phyloP scores from a whole-genome alignment of 371 early-diverging fungal genomes.

The Mortierella polycephala region DNA sequence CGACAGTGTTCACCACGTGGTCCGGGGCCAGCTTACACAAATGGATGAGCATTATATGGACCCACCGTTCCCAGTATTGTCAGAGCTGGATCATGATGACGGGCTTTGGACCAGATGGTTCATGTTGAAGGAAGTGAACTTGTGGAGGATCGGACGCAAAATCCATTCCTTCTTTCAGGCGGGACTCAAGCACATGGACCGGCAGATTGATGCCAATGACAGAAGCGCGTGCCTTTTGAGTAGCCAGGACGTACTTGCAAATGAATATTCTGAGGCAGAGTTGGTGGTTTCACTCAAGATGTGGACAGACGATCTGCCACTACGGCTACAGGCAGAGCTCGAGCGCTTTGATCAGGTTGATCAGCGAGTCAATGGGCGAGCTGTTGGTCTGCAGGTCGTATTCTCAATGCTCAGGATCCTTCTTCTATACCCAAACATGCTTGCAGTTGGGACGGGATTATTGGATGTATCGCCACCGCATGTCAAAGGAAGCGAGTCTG shows the following conservation, averaged over 20 bases:
- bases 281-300: conserved; percentile 34
- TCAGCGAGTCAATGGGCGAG: conserved; percentile 50
- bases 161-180: conserved; percentile 46
- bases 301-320: conserved; percentile 41
- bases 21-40: conserved; percentile 40
- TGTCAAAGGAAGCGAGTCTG: not conserved
- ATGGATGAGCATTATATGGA: conserved; percentile 44
- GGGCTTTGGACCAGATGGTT: conserved; percentile 51
- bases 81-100: conserved; percentile 44
- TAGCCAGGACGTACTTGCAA: conserved; percentile 13
- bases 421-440: conserved; percentile 35
- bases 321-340: conserved; percentile 15
- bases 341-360: conserved; percentile 25
- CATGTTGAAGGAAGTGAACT: conserved; percentile 42
- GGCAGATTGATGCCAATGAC: conserved; percentile 13
- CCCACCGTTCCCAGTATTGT: conserved; percentile 31
- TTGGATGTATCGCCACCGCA: conserved; percentile 3
- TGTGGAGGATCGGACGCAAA: conserved; percentile 47
- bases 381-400: conserved; percentile 34
- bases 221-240: not conserved
- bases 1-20: conserved; percentile 37
- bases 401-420: conserved; percentile 33
- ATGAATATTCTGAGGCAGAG: conserved; percentile 44
- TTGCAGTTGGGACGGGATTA: conserved; percentile 37
- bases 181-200: conserved; percentile 35